A percentile compares a stretch with the other conserved stretches of the same genome.
Conservation (phyloP, 2,329 filamentous ascomycete genomes). For the Cladosporium sp. region DNA sequence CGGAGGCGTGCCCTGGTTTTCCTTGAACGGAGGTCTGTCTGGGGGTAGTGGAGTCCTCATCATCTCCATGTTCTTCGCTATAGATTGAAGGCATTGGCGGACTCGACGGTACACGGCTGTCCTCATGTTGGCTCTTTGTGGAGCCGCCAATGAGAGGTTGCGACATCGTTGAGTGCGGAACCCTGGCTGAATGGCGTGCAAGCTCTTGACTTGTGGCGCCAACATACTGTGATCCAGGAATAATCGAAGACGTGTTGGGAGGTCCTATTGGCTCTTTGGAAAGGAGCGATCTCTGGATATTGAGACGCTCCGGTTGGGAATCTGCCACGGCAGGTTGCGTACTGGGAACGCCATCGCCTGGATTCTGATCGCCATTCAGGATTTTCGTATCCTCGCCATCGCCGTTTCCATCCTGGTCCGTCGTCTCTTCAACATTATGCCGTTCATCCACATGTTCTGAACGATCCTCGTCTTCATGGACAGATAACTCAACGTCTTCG, state of each 20-base stretch:
- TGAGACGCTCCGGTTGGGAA: conserved; percentile 36
- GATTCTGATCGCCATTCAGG: neutral
- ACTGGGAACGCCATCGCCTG: neutral
- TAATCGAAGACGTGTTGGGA: conserved; percentile 30
- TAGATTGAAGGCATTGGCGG: neutral
- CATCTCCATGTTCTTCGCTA: neutral
- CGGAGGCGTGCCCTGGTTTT: neutral
- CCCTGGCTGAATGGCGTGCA: neutral
- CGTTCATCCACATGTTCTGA: neutral
- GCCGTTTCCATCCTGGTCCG: neutral
- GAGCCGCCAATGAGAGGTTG: neutral
- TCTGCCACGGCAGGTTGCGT: conserved; percentile 34
- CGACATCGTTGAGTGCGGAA: conserved; percentile 1
- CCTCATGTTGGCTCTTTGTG: neutral
- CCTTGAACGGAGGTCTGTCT: neutral
- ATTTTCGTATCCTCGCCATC: neutral
- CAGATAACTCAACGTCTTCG: conserved; percentile 13
- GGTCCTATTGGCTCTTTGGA: conserved; percentile 16
- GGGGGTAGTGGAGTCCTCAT: neutral
- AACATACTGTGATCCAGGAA: conserved; percentile 31
- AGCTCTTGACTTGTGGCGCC: conserved; percentile 26
- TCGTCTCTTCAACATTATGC: neutral
- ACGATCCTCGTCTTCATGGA: neutral
- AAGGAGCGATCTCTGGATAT: conserved; percentile 27
- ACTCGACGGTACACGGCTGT: conserved; percentile 6